Percentiles rank a stretch among this genome's conserved stretches.
Evolutionary conservation across 139 green algal species (phyloP).

Genomic region (Chlamydomonas sphaeroides): DNA sequence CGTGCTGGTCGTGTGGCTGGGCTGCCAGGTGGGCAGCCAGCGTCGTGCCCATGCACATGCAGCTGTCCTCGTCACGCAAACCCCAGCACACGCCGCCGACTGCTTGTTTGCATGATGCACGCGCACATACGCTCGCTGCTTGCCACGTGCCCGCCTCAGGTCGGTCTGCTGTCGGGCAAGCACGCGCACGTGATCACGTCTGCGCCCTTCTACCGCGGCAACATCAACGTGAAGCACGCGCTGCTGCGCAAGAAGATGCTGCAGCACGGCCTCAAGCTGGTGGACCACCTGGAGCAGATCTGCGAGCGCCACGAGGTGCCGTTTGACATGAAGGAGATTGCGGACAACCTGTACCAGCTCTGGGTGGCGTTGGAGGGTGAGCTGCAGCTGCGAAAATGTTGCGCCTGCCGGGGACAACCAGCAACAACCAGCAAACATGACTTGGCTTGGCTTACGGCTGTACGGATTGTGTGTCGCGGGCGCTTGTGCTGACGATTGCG

Average conservation of each 20-base stretch:
- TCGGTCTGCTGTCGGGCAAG: slow-evolving; percentile 52
- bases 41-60: no score
- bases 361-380: slow-evolving; percentile 49
- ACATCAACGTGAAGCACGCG: slow-evolving; percentile 65
- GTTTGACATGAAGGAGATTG: slow-evolving; percentile 60
- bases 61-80: no score
- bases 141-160: no score
- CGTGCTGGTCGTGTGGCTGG: slow-evolving; percentile 66
- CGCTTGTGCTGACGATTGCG: no score
- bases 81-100: no score
- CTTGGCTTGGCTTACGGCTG: no score
- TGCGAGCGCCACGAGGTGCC: slow-evolving; percentile 52
- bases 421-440: no score
- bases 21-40: slow-evolving; percentile 57
- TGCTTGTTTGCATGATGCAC: no score
- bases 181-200: slow-evolving; percentile 63
- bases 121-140: no score
- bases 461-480: no score
- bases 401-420: no score
- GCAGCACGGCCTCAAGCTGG: slow-evolving; percentile 21
- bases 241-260: slow-evolving; percentile 59
- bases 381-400: no score
- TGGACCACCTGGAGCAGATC: slow-evolving; percentile 52
- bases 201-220: slow-evolving; percentile 42
- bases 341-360: slow-evolving; percentile 50